These are phyloP conservation scores for Ceratocystis lukuohia DNA, from an alignment of 2,329 filamentous ascomycete genomes.

Conservation along the genomic window DNA sequence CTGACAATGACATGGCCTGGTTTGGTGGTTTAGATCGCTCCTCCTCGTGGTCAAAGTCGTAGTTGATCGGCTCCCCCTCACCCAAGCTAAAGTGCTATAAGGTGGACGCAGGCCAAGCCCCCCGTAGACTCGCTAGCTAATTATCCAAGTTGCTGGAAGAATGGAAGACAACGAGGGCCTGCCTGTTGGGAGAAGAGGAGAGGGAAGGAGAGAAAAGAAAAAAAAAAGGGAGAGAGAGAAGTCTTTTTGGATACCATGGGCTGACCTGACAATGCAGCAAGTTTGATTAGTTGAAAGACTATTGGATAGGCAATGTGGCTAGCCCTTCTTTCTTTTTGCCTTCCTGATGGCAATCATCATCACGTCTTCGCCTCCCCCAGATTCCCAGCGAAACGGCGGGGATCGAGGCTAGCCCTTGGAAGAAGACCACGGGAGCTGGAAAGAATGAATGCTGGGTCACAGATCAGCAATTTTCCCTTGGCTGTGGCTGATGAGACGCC, in stretches of 20 bases:
- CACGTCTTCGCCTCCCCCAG: constrained; percentile 1
- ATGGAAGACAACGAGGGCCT: neutral
- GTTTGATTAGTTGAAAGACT: neutral
- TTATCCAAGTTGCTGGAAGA: neutral
- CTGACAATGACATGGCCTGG: too few species aligned
- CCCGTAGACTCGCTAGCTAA: neutral
- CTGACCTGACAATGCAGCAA: too few species aligned
- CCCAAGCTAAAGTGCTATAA: too few species aligned
- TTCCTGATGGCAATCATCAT: neutral
- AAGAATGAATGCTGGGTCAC: neutral
- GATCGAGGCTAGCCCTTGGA: neutral
- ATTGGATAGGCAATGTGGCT: neutral
- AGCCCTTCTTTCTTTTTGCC: neutral
- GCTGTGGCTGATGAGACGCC: too few species aligned
- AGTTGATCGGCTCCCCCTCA: neutral
- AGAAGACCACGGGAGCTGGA: neutral
- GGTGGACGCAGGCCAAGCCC: too few species aligned
- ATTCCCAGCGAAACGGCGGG: neutral
- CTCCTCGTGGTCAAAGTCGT: neutral
- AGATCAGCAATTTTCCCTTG: too few species aligned
- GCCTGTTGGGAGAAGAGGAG: too few species aligned
- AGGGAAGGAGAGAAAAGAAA: neutral
- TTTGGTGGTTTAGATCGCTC: neutral
- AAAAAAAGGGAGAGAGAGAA: neutral
- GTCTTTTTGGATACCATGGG: too few species aligned